Evolutionary conservation across 305 asterid genomes (phyloP).

Genomic region (Solanum hybrid): DNA sequence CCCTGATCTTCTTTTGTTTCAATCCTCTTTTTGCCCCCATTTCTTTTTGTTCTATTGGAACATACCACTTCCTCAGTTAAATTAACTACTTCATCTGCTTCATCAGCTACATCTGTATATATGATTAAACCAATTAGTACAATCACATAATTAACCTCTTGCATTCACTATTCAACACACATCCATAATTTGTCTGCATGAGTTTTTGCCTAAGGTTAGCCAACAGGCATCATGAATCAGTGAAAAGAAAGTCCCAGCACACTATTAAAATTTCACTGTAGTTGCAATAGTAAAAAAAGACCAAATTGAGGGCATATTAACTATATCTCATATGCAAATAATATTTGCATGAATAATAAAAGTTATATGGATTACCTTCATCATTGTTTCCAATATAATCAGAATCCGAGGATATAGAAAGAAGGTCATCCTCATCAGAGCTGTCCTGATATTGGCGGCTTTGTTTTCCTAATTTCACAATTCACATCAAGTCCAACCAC

Average conservation of each 20-base stretch:
- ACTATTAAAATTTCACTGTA: neutral
- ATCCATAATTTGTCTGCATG: neutral
- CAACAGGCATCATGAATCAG: neutral
- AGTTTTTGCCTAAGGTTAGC: neutral
- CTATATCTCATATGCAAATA: neutral
- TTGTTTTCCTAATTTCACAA: constrained; percentile 33
- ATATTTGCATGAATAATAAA: neutral
- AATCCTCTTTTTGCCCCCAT: constrained; percentile 20
- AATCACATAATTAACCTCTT: neutral
- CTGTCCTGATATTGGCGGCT: constrained; percentile 19
- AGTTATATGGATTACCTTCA: constrained; percentile 28
- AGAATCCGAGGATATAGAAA: constrained; percentile 29
- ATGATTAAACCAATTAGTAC: neutral
- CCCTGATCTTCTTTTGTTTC: constrained; percentile 8
- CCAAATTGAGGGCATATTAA: neutral
- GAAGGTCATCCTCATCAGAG: constrained; percentile 36
- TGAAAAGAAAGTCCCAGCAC: neutral
- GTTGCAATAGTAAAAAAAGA: neutral
- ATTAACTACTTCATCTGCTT: constrained; percentile 3
- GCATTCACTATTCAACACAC: neutral
- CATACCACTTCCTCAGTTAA: constrained; percentile 21
- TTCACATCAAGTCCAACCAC: constrained; percentile 1
- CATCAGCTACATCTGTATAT: constrained; percentile 30
- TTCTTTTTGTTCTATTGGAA: constrained; percentile 27
- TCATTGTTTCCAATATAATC: constrained; percentile 27